These are phyloP conservation scores for Aureobasidium sp. DNA, from an alignment of 2,329 filamentous ascomycete species.

Conservation along the genomic window DNA sequence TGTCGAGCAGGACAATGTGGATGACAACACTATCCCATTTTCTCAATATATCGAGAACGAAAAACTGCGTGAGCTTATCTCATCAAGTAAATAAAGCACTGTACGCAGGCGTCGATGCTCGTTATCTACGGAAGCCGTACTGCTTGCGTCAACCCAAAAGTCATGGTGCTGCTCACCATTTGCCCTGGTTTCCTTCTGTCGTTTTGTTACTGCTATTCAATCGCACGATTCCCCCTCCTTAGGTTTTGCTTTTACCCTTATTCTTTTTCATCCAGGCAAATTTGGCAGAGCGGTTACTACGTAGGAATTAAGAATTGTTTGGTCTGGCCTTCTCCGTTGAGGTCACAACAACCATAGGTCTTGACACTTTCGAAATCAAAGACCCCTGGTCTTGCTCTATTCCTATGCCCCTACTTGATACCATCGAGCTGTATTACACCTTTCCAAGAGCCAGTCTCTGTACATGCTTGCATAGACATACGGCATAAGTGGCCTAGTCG, in stretches of 20 bases:
- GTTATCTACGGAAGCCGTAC: neutral
- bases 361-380: neutral
- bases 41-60: constrained; percentile 10
- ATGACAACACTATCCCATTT: neutral
- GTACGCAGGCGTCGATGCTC: constrained; percentile 9
- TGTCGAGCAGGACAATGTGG: neutral
- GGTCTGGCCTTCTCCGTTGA: neutral
- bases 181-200: neutral
- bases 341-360: neutral
- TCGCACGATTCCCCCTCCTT: constrained; percentile 16
- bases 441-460: neutral
- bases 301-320: neutral
- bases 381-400: neutral
- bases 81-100: neutral
- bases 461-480: neutral
- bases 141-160: neutral
- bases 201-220: neutral
- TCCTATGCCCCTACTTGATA: neutral
- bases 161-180: neutral
- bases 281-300: neutral
- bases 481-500: neutral
- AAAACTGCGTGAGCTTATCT: constrained; percentile 5
- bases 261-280: neutral
- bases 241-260: neutral
- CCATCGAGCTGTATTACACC: neutral